Base-by-base conservation (phyloP, 345 rosid genomes). In the Salix caprea region DNA sequence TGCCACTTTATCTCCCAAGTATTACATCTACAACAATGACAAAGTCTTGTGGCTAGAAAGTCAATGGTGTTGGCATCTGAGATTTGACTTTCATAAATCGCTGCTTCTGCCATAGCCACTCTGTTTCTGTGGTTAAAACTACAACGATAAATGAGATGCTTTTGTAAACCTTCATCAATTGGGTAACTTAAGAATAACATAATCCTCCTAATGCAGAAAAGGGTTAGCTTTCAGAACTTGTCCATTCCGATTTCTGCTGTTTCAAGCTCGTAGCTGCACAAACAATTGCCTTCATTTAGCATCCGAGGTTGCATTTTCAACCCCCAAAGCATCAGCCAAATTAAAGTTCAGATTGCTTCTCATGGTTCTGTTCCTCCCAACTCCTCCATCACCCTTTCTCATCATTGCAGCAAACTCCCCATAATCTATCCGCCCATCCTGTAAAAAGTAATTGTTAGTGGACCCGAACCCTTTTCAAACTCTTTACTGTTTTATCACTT, bases 371-470 rank as follows among this genome's bases (percentile, higher is more conserved):
- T 83, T 91, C 79, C 89, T 85, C 14, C 93, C 96, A 61, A 86
- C 80, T 28, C 86, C 92, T 66, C 82, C 90, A 61, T 90, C 94
- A 7, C 91, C 87, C 76, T 82, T 85, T 85, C 85, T 93, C 98
- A 93, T 95, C 98, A 93, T 95, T 4, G 97, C 91, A 4, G 92
- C 76, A 77, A 95, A 95, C 87, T 95, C 98, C 12, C 81, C 86
- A 48, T 90, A 95, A 80, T 93, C 98, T 78, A 95, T 95, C 71
- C 85, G 82, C 71, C 98, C 99, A 40, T 95, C 99, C 99, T 95
- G 83, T 12, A 70, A 74, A 65, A 40, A 21, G 37, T 36, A 36
- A 36, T 5, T 36, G 37, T 36, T 36, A 36, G 37, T 36, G 37
- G 37, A 36, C 6, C 37, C 37, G 37, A 34, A 34, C 6, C 37